A percentile compares a stretch with the other conserved stretches of the same genome.
These are phyloP conservation scores for Zygosaccharomyces rouxii DNA, from an alignment of 805 yeast genomes.

Conservation along the genomic window DNA sequence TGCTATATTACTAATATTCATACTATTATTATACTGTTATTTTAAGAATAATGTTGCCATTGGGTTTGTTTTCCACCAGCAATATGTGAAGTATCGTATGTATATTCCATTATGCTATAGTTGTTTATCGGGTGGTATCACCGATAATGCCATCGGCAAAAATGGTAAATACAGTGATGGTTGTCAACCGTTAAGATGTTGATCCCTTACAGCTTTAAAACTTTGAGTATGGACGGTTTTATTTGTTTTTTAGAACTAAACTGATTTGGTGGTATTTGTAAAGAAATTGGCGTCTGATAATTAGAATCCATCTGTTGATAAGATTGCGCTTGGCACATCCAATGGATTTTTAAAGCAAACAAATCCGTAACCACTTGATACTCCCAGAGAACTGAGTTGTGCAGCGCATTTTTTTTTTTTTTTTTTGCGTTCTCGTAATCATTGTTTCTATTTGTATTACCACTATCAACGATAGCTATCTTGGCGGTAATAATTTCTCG, in stretches of 20 bases:
- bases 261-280: slow-evolving; percentile 6
- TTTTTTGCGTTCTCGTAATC: not conserved
- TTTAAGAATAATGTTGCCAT: not conserved
- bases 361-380: slow-evolving; percentile 76
- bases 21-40: not conserved
- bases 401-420: no score
- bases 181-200: slow-evolving; percentile 10
- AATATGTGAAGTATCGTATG: not conserved
- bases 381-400: slow-evolving; percentile 13
- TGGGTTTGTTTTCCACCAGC: slow-evolving; percentile 4
- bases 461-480: slow-evolving; percentile 45
- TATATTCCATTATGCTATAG: not conserved
- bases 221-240: slow-evolving; percentile 19
- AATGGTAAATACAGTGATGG: slow-evolving; percentile 5
- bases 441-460: slow-evolving; percentile 16
- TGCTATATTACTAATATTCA: not conserved
- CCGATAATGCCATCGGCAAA: slow-evolving; percentile 9
- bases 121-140: not conserved
- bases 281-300: slow-evolving; percentile 50
- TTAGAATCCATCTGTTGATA: slow-evolving; percentile 39
- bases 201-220: slow-evolving; percentile 27
- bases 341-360: slow-evolving; percentile 65
- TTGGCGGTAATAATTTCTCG: slow-evolving; percentile 55
- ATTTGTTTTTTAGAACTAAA: not conserved
- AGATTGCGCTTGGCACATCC: slow-evolving; percentile 66